Evolutionary conservation across 2,329 filamentous ascomycete species (phyloP), one percentile per base, ranked within the genome.

Genomic region (Colletotrichum chlorophyti): DNA sequence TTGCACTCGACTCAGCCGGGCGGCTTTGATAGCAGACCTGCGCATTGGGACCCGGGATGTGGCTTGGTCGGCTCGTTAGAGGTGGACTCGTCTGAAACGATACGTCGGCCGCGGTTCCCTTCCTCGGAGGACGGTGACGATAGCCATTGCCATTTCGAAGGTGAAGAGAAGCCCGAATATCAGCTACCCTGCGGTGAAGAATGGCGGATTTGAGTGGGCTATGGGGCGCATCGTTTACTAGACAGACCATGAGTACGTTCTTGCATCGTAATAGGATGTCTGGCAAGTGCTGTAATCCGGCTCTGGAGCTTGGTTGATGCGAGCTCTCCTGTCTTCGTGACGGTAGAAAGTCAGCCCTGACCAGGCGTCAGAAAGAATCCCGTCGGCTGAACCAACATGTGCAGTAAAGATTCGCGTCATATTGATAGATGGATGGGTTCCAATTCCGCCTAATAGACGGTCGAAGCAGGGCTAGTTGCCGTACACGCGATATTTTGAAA

Each of bases 31-130:
- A n/a, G n/a, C n/a, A n/a, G n/a, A n/a, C n/a, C n/a, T n/a, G n/a
- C n/a, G n/a, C n/a, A n/a, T n/a, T n/a, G n/a, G n/a, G n/a, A n/a
- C n/a, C n/a, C n/a, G n/a, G 34, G n/a, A 31, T 32, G 19, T 15
- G 34, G 55, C 55, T 35, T 23, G 31, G 35, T 38, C 19, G 50
- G 35, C 34, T 41, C 50, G 50, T 41, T 31, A 23, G 35, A 38
- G 50, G 12, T 19, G 14, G 27, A 31, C 11, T n/a, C 29, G 31
- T 43, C 42, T 59, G 55, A 59, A 59, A 59, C 55, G 35, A 19
- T 8, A 24, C 14, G 6, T 54, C 26, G 50, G 42, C 50, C 17
- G 31, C 42, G 50, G 21, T 48, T 26, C 50, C 55, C 42, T 48
- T 24, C 34, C 34, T 24, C 5, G 15, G 35, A 21, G 35, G 21